Base-by-base conservation (phyloP, 2,329 filamentous ascomycete genomes). In the Cytospora mali region DNA sequence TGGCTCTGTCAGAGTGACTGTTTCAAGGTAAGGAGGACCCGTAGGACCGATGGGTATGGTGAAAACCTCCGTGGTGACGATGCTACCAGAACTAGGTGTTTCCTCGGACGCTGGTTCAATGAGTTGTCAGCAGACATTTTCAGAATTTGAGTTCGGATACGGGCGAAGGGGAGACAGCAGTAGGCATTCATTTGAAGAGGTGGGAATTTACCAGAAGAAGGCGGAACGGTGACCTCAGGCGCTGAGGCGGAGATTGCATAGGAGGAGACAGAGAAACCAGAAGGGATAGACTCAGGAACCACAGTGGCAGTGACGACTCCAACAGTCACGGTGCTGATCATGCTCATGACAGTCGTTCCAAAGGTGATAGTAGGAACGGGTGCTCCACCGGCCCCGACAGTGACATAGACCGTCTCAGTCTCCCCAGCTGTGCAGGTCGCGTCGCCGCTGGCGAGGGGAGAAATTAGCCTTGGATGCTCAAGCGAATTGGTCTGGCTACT, bases 391-490 rank as follows among this genome's bases (percentile, higher is more conserved):
- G 72, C 70, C 16, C 77, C 75, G 55, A 82, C 72, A 35, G 81
- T 83, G 66, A 84, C 71, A 67, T 82, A 80, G 64, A 83, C 75
- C 46, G 81, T 83, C 39, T 74, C 76, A 39, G 76, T 77, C 28
- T 31, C 25, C 9, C 71, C 70, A 62, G 74, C 69, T 48, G 75
- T 72, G 67, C 81, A 83, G 27, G 75, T 79, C 54, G 72, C 69
- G 48, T 68, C 64, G 50, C 48, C 61, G n/a, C 58, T 61, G 42
- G 27, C 42, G 49, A 18, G 27, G 16, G 21, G 6, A 10, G 33
- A 4, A 25, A 35, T 52, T 16, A 59, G 46, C 39, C 33, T 60
- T 62, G 55, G 42, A 66, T 50, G 68, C 35, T 67, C 66, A 58
- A 61, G 51, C 50, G 52, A 54, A 51, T 59, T 60, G 51, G 7